phyloP scores from a whole-genome alignment of 2,329 filamentous ascomycete genomes.

The Epichloe coenophiala region DNA sequence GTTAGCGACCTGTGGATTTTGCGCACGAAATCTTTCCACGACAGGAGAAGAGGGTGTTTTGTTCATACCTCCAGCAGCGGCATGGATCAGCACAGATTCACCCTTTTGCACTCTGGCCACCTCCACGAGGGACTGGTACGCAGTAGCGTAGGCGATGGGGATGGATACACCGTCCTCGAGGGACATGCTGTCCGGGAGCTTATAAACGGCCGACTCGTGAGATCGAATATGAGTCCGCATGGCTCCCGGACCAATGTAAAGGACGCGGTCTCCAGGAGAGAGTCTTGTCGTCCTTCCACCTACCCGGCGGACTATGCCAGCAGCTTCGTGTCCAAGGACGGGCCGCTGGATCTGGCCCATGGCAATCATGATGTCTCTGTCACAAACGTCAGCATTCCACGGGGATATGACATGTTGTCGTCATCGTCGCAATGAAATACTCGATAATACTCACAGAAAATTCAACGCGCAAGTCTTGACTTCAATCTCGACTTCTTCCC shows the following conservation, averaged over 20 bases:
- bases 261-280: background rate
- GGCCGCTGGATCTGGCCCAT: background rate
- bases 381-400: too few relatives aligned
- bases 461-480: background rate
- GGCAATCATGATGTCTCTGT: background rate
- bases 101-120: slow-evolving; percentile 16
- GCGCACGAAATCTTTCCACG: too few relatives aligned
- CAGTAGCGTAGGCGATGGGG: background rate
- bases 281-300: background rate
- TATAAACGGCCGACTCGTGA: background rate
- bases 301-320: background rate
- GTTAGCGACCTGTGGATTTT: too few relatives aligned
- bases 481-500: background rate
- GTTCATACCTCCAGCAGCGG: slow-evolving; percentile 7
- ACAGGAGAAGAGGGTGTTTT: too few relatives aligned
- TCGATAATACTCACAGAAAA: background rate
- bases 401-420: too few relatives aligned
- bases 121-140: background rate
- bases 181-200: background rate
- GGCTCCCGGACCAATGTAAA: background rate
- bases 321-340: background rate
- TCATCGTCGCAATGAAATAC: too few relatives aligned
- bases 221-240: background rate
- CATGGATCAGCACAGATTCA: slow-evolving; percentile 18
- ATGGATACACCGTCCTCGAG: background rate